Conservation (phyloP, 352 stramenopile species). For the Phytophthora boehmeriae region DNA sequence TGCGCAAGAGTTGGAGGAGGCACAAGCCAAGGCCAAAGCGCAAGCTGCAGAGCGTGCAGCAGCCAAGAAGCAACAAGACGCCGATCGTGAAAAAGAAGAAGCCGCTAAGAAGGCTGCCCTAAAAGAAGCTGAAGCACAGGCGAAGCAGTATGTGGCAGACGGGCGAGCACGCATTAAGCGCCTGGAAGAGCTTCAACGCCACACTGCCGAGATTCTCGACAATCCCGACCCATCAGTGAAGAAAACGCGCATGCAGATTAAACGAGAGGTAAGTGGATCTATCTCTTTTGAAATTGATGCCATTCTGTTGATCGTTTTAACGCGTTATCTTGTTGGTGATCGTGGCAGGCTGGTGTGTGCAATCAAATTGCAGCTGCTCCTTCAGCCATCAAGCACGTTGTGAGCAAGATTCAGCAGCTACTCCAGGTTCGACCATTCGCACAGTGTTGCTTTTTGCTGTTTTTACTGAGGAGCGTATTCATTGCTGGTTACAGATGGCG, state of each 20-base stretch:
- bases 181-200: conserved; percentile 55
- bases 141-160: conserved; percentile 53
- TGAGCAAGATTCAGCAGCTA: conserved; percentile 72
- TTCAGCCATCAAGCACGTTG: conserved; percentile 64
- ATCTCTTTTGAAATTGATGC: not conserved
- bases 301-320: conserved; percentile 1
- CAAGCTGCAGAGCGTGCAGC: conserved; percentile 33
- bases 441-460: not conserved
- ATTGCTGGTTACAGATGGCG: conserved; percentile 41
- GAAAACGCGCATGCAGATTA: conserved; percentile 72
- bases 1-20: conserved; percentile 34
- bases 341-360: conserved; percentile 64
- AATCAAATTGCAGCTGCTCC: conserved; percentile 82
- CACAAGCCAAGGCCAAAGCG: conserved; percentile 37
- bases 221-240: conserved; percentile 60
- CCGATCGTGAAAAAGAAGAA: conserved; percentile 36
- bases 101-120: conserved; percentile 42
- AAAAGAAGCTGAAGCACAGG: conserved; percentile 35
- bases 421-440: conserved; percentile 43
- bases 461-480: no score
- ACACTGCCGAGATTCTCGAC: conserved; percentile 53
- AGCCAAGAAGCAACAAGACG: conserved; percentile 36
- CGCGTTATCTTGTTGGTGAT: not conserved
- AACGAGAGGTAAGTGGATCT: conserved; percentile 45
- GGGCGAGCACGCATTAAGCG: conserved; percentile 50